Conservation (phyloP, 2,329 filamentous ascomycete genomes). For the Paramyrothecium roridum region DNA sequence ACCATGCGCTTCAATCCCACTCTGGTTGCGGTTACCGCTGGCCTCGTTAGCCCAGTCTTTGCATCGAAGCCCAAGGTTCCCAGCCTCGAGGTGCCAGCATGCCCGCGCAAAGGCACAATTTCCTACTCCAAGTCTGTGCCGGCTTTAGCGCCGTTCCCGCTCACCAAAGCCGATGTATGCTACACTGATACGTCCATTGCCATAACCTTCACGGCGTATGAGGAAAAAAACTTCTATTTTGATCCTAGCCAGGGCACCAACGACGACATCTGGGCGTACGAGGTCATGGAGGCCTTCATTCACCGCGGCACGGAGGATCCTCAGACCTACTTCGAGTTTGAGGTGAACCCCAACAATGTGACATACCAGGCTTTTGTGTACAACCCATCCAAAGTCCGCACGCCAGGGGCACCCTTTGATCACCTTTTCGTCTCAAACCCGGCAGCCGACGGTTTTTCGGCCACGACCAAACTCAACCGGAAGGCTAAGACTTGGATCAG, state of each 20-base stretch:
- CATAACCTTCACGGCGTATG: conserved; percentile 39
- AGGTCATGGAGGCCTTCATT: conserved; percentile 50
- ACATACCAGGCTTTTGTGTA: conserved; percentile 50
- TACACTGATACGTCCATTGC: conserved; percentile 37
- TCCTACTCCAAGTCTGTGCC: conserved; percentile 39
- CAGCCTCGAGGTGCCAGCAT: conserved; percentile 33
- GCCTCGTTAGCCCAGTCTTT: background rate
- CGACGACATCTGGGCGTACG: conserved; percentile 44
- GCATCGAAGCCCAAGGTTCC: conserved; percentile 10
- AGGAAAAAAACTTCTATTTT: conserved; percentile 46
- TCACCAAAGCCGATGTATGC: conserved; percentile 43
- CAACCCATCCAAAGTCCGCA: conserved; percentile 44
- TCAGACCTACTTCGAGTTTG: conserved; percentile 47
- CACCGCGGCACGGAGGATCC: conserved; percentile 42
- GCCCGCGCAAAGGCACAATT: conserved; percentile 31
- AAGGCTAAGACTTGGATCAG: conserved; percentile 36
- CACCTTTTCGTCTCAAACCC: conserved; percentile 38
- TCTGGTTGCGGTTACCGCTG: background rate
- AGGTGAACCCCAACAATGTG: conserved; percentile 47
- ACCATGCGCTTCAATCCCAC: background rate
- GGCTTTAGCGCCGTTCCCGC: conserved; percentile 34
- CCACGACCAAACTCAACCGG: conserved; percentile 35
- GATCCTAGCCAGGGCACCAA: conserved; percentile 39
- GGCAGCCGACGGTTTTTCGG: conserved; percentile 34
- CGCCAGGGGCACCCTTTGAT: conserved; percentile 37